Evolutionary conservation across 345 rosid species (phyloP).

Genomic region (Corymbia maculata): DNA sequence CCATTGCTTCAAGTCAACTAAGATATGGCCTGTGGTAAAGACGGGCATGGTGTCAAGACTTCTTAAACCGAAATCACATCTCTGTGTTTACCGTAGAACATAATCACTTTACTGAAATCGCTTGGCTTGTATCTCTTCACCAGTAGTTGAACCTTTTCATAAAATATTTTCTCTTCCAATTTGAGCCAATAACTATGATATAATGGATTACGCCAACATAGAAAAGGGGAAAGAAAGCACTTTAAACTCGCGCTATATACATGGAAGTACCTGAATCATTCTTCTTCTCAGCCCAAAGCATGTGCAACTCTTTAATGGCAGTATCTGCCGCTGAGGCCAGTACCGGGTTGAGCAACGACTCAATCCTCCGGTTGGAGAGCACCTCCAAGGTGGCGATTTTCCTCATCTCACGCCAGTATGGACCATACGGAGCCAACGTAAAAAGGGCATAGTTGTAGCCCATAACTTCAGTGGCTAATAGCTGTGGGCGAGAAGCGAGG

Average conservation of each 20-base stretch:
- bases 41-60: too few species aligned
- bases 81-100: not conserved
- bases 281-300: not conserved
- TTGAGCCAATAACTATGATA: not conserved
- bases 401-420: not conserved
- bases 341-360: not conserved
- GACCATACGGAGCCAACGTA: not conserved
- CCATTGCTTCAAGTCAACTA: constrained; percentile 16
- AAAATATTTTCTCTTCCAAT: not conserved
- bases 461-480: not conserved
- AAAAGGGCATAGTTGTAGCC: not conserved
- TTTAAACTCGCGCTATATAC: not conserved
- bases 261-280: not conserved
- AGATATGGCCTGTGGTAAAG: not conserved
- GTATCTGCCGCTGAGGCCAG: not conserved
- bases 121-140: not conserved
- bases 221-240: not conserved
- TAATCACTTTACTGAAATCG: not conserved
- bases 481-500: not conserved
- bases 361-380: not conserved
- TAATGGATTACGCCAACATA: not conserved
- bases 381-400: not conserved
- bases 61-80: not conserved
- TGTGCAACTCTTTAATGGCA: not conserved
- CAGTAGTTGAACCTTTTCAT: not conserved